These are phyloP conservation scores for Fermentozyma sake DNA, from an alignment of 1,139 yeast genomes.

Conservation along the genomic window DNA sequence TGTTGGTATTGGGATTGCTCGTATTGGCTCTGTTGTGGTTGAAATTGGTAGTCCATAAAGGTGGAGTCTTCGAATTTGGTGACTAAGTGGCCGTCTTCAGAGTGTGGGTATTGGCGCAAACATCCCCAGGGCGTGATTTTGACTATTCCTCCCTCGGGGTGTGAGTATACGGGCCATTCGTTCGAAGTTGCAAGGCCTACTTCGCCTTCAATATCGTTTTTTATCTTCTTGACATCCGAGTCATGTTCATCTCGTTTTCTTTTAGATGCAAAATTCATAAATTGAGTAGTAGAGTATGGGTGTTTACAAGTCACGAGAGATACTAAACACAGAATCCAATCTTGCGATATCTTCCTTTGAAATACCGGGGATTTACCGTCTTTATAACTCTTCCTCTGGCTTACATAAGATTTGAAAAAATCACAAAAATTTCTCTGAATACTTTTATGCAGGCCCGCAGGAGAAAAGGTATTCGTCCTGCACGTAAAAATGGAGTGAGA, in stretches of 20 bases:
- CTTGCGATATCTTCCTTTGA: too few relatives aligned
- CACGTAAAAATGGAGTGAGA: too few relatives aligned
- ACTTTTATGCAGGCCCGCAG: too few relatives aligned
- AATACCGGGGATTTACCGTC: too few relatives aligned
- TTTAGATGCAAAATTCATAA: constrained; percentile 18
- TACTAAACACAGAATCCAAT: too few relatives aligned
- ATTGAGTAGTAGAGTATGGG: too few relatives aligned
- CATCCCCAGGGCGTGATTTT: constrained; percentile 64
- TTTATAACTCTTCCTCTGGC: too few relatives aligned
- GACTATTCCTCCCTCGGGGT: constrained; percentile 62
- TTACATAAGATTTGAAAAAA: too few relatives aligned
- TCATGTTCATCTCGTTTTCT: constrained; percentile 24
- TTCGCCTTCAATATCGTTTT: constrained; percentile 14
- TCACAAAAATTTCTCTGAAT: too few relatives aligned
- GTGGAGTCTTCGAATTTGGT: constrained; percentile 42
- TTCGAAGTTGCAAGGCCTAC: constrained; percentile 23
- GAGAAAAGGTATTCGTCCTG: too few relatives aligned
- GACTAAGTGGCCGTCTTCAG: constrained; percentile 30
- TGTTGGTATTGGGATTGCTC: constrained; percentile 2
- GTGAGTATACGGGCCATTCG: constrained; percentile 59
- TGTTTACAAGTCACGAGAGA: too few relatives aligned
- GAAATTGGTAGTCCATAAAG: constrained; percentile 35
- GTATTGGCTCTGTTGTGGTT: constrained; percentile 3
- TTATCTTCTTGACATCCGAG: constrained; percentile 21
- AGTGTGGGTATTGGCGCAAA: constrained; percentile 29